Evolutionary conservation across 495 filamentous ascomycete genomes (phyloP).

Genomic region (Aspergillus sclerotiicarbonarius): DNA sequence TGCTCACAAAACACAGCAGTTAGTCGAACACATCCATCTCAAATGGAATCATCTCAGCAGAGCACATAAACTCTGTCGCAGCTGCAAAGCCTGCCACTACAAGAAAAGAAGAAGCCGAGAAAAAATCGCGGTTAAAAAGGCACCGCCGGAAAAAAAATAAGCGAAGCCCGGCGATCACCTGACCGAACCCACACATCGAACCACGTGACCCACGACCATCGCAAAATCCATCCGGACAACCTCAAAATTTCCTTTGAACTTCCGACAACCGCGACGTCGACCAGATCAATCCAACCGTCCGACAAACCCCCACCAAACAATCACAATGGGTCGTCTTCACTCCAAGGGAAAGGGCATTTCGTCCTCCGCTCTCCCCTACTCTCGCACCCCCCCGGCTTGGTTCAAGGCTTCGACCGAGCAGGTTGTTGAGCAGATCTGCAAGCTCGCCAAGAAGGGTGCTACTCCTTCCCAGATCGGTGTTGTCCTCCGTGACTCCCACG

Average conservation of each 20-base stretch:
- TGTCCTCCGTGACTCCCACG: constrained; percentile 93
- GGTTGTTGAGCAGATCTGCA: constrained; percentile 98
- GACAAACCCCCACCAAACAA: constrained; percentile 31
- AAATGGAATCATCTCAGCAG: background rate
- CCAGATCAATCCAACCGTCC: constrained; percentile 25
- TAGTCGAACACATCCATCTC: constrained; percentile 1
- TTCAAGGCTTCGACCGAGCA: constrained; percentile 85
- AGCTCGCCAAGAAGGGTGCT: constrained; percentile 94
- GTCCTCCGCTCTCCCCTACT: constrained; percentile 92
- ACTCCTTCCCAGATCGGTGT: constrained; percentile 99
- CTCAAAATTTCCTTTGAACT: constrained; percentile 5
- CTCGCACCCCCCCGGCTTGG: constrained; percentile 86
- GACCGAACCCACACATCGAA: constrained; percentile 6
- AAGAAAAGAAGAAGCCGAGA: constrained; percentile 2
- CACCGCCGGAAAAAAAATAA: constrained; percentile 4
- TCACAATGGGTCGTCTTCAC: constrained; percentile 96
- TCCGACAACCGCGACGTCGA: constrained; percentile 39
- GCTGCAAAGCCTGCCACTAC: background rate
- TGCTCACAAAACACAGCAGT: constrained; percentile 3
- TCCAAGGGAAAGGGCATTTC: constrained; percentile 99
- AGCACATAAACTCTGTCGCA: constrained; percentile 5
- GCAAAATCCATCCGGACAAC: constrained; percentile 19
- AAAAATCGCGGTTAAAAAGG: background rate
- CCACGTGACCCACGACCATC: constrained; percentile 27
- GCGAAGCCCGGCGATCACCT: constrained; percentile 4